A percentile compares a stretch with the other conserved stretches of the same genome.
Conservation (phyloP, 2,329 filamentous ascomycete species). For the Neofusicoccum umdonicola region DNA sequence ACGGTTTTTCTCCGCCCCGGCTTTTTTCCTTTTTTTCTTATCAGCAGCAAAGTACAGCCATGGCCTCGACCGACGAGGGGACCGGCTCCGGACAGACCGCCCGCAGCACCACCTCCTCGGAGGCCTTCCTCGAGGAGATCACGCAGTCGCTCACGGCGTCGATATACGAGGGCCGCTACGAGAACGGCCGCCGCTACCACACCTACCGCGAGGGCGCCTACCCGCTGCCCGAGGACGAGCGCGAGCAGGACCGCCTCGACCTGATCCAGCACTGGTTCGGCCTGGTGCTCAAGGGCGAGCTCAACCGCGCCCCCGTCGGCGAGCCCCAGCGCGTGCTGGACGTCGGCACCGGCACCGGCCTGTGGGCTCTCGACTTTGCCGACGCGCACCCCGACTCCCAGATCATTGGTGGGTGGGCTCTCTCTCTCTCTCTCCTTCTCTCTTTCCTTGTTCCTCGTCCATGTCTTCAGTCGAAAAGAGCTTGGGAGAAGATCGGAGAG, state of each 20-base stretch:
- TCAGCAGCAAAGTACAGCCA: background rate
- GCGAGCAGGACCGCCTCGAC: constrained; percentile 37
- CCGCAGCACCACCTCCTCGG: constrained; percentile 21
- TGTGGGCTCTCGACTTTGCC: constrained; percentile 30
- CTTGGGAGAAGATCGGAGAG: too few species aligned
- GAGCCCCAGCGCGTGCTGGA: constrained; percentile 27
- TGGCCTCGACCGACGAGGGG: background rate
- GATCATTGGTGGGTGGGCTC: constrained; percentile 23
- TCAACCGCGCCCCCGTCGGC: constrained; percentile 33
- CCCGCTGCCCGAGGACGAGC: constrained; percentile 36
- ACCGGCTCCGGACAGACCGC: constrained; percentile 20
- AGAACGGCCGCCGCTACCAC: constrained; percentile 39
- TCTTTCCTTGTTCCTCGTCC: background rate
- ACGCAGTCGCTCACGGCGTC: constrained; percentile 32
- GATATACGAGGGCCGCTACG: constrained; percentile 35
- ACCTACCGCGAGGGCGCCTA: constrained; percentile 37
- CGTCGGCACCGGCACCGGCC: constrained; percentile 29
- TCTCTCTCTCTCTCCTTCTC: background rate
- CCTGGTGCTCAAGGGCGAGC: constrained; percentile 35
- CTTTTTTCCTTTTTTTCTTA: background rate
- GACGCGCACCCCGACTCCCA: constrained; percentile 31
- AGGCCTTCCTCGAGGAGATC: constrained; percentile 22
- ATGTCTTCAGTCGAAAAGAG: too few species aligned
- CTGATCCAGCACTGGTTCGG: constrained; percentile 39
- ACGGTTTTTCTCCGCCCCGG: too few species aligned